Conservation (phyloP, 2,329 filamentous ascomycete species). For the Rhexocercosporidium sp. region DNA sequence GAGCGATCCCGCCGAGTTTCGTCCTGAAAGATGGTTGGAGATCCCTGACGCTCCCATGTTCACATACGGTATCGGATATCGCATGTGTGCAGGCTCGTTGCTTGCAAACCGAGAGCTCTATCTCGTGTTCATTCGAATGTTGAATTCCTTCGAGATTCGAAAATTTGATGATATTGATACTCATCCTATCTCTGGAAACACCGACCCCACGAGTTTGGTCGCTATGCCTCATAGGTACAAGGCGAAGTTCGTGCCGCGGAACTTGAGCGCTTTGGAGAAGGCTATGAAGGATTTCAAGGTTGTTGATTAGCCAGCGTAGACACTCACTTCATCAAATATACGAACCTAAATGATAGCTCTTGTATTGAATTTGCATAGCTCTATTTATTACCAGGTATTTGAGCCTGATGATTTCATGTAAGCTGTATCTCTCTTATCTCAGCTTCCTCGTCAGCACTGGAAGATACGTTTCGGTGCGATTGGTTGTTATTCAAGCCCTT, state of each 20-base stretch:
- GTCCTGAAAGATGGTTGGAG: slow-evolving; percentile 67
- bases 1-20: slow-evolving; percentile 62
- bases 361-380: not conserved
- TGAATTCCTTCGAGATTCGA: slow-evolving; percentile 65
- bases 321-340: not conserved
- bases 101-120: slow-evolving; percentile 70
- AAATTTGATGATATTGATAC: slow-evolving; percentile 59
- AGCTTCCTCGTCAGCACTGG: no score
- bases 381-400: no score
- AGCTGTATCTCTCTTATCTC: no score
- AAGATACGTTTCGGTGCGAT: no score
- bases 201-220: slow-evolving; percentile 66
- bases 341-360: no score
- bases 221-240: slow-evolving; percentile 63
- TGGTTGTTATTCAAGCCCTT: no score
- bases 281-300: slow-evolving; percentile 43
- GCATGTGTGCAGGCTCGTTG: slow-evolving; percentile 69
- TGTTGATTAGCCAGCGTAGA: slow-evolving; percentile 16
- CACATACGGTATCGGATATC: slow-evolving; percentile 69
- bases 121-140: slow-evolving; percentile 64
- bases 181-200: slow-evolving; percentile 63
- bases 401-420: no score
- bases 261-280: slow-evolving; percentile 50
- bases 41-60: slow-evolving; percentile 65
- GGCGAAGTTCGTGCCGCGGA: slow-evolving; percentile 62